Evolutionary conservation across 345 rosid species (phyloP).

Genomic region (Salix koriyanagi): DNA sequence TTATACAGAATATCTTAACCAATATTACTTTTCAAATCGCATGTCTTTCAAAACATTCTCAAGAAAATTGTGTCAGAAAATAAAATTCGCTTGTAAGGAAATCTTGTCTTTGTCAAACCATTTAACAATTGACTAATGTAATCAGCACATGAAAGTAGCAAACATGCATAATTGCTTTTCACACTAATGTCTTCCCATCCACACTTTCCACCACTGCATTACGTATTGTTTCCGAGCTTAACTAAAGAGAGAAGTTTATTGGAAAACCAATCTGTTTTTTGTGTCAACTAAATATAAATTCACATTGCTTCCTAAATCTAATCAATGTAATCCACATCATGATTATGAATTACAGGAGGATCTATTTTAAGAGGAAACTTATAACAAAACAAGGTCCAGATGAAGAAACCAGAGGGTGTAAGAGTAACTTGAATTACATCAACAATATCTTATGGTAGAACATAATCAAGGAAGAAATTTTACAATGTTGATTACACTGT

Average conservation of each 20-base stretch:
- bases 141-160: background rate
- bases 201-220: background rate
- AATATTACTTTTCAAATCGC: background rate
- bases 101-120: too few species aligned
- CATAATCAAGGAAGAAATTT: too few species aligned
- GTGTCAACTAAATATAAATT: background rate
- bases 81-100: too few species aligned
- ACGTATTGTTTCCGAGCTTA: background rate
- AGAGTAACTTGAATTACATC: background rate
- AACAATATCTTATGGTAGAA: background rate
- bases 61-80: too few species aligned
- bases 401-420: background rate
- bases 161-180: background rate
- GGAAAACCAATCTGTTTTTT: background rate
- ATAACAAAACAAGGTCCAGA: background rate
- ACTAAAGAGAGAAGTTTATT: background rate
- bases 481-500: too few species aligned
- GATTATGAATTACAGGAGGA: background rate
- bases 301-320: background rate
- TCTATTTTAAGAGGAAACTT: background rate
- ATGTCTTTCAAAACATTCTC: too few species aligned
- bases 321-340: background rate
- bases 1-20: background rate
- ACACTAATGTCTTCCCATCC: background rate
- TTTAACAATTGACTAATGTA: too few species aligned